phyloP scores from a whole-genome alignment of 169 alveolate genomes.

The Cryptosporidium andersoni region DNA sequence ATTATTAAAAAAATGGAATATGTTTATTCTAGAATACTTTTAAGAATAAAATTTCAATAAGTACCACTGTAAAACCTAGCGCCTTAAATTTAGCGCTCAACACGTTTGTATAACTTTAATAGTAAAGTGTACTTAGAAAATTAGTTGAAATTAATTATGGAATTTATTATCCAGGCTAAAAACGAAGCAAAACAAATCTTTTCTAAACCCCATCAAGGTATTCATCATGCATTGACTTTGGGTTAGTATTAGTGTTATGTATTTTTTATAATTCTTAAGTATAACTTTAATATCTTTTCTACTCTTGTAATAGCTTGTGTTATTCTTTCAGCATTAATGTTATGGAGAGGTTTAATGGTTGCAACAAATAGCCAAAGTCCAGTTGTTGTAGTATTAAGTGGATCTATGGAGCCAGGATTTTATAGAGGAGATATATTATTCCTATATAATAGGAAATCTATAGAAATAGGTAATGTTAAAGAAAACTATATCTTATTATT shows the following conservation, averaged over 20 bases:
- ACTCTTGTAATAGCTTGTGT: constrained; percentile 60
- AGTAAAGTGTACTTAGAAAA: constrained; percentile 13
- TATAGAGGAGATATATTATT: constrained; percentile 93
- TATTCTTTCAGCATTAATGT: constrained; percentile 87
- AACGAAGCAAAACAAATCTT: constrained; percentile 55
- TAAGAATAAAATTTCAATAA: no score
- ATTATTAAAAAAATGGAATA: no score
- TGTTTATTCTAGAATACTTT: no score
- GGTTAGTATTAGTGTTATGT: constrained; percentile 12
- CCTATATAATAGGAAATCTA: constrained; percentile 73
- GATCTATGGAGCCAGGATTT: constrained; percentile 94
- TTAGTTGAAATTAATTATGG: constrained; percentile 24
- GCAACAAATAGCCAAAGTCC: constrained; percentile 89
- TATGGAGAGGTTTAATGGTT: constrained; percentile 91
- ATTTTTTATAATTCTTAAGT: background rate
- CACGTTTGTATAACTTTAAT: background rate
- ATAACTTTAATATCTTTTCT: background rate
- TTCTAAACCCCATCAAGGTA: constrained; percentile 51
- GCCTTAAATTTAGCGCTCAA: no score
- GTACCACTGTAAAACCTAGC: no score
- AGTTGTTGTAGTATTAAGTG: constrained; percentile 93
- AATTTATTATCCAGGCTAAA: constrained; percentile 28
- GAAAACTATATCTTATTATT: constrained; percentile 2
- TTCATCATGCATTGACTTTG: constrained; percentile 43
- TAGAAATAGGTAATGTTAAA: constrained; percentile 74